Evolutionary conservation across 768 basidiomycete genomes (phyloP).

Genomic region (Russula compacta): DNA sequence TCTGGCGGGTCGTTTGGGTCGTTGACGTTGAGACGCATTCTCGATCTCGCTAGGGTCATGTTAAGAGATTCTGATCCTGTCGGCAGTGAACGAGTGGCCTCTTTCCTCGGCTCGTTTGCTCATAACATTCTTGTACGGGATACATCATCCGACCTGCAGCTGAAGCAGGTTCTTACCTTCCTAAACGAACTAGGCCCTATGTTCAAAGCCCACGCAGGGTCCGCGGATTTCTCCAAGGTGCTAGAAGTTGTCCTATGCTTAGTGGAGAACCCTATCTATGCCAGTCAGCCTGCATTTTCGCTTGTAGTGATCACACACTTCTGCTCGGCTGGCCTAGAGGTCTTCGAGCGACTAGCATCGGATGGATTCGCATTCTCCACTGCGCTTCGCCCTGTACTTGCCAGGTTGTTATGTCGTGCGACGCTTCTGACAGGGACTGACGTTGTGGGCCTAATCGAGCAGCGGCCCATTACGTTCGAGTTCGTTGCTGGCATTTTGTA

Average conservation of each 20-base stretch:
- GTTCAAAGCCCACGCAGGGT: conserved; percentile 38
- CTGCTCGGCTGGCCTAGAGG: conserved; percentile 30
- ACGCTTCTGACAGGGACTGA: conserved; percentile 44
- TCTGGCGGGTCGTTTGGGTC: conserved; percentile 41
- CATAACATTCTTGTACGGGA: conserved; percentile 41
- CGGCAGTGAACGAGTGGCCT: conserved; percentile 34
- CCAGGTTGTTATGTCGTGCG: conserved; percentile 29
- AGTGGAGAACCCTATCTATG: conserved; percentile 36
- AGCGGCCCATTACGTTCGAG: conserved; percentile 43
- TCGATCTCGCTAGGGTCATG: conserved; percentile 49
- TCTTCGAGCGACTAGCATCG: conserved; percentile 29
- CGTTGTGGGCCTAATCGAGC: conserved; percentile 47
- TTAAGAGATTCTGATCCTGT: conserved; percentile 43
- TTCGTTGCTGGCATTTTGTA: conserved; percentile 58
- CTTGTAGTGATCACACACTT: conserved; percentile 29
- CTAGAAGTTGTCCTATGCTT: conserved; percentile 44
- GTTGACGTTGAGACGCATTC: conserved; percentile 33
- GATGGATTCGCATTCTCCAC: conserved; percentile 27
- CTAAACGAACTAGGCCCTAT: conserved; percentile 50
- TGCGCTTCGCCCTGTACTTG: conserved; percentile 24
- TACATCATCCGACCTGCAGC: conserved; percentile 21
- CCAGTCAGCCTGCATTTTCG: conserved; percentile 44
- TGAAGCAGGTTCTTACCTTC: conserved; percentile 44
- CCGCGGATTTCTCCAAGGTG: conserved; percentile 49
- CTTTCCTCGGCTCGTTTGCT: conserved; percentile 47